Evolutionary conservation across 257 asterid species (phyloP).

Genomic region (Solanum etuberosum): DNA sequence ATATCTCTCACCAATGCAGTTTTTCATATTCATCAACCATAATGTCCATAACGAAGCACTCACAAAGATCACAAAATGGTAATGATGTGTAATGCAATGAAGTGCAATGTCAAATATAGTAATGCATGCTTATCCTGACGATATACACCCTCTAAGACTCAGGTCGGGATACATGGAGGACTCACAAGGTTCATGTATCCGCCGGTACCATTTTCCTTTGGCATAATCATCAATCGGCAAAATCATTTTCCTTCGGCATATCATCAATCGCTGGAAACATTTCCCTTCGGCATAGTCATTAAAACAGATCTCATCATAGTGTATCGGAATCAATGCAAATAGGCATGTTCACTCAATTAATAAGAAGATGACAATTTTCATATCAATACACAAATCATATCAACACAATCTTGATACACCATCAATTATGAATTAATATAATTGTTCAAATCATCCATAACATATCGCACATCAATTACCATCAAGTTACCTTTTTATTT

Average conservation of each 20-base stretch:
- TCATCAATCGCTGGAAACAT: neutral
- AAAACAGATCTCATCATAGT: no score
- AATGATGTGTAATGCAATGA: neutral
- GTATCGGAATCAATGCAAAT: neutral
- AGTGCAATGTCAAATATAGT: neutral
- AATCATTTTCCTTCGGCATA: neutral
- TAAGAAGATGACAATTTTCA: neutral
- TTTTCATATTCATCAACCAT: neutral
- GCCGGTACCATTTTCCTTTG: neutral
- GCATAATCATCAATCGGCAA: neutral
- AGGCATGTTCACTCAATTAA: neutral
- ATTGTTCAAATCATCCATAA: neutral
- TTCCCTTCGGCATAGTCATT: neutral
- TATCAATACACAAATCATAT: neutral
- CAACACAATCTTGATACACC: neutral
- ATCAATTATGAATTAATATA: neutral
- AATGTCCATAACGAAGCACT: neutral
- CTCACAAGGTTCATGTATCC: neutral
- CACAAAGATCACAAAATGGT: neutral
- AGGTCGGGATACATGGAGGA: neutral
- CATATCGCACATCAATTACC: neutral
- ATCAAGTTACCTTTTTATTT: neutral
- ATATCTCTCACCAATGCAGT: neutral
- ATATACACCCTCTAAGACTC: rapidly evolving
- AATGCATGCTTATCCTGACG: neutral